These are phyloP conservation scores for Tricholoma matsutake DNA, from an alignment of 768 basidiomycete genomes.

Conservation along the genomic window DNA sequence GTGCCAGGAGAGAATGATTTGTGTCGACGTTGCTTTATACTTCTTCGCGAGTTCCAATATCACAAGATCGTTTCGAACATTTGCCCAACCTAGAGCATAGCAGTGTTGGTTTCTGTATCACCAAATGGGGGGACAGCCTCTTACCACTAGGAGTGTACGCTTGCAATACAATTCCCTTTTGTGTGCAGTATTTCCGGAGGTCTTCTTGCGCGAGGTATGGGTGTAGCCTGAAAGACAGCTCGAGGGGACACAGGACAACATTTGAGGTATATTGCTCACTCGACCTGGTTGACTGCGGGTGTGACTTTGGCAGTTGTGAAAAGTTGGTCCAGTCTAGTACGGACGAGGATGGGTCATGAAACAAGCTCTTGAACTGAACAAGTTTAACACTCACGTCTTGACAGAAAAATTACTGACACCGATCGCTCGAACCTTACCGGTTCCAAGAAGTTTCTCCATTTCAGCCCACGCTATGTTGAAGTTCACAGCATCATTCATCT, in stretches of 20 bases:
- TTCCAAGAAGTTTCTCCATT: slow-evolving; percentile 46
- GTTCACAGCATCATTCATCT: slow-evolving; percentile 26
- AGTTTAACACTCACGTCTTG: slow-evolving; percentile 42
- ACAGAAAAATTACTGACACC: slow-evolving; percentile 62
- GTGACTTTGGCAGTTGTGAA: slow-evolving; percentile 39
- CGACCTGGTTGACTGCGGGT: slow-evolving; percentile 48
- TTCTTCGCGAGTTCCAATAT: slow-evolving; percentile 45
- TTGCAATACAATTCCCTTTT: slow-evolving; percentile 46
- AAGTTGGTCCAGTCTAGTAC: slow-evolving; percentile 38
- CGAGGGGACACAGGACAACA: neutral
- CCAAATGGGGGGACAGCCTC: neutral
- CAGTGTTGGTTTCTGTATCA: neutral
- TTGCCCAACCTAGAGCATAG: slow-evolving; percentile 35
- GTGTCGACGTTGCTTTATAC: slow-evolving; percentile 42
- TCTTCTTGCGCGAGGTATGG: slow-evolving; percentile 51
- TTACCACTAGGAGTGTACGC: slow-evolving; percentile 50
- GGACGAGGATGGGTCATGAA: neutral
- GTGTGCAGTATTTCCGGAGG: slow-evolving; percentile 42
- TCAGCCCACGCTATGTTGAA: slow-evolving; percentile 48
- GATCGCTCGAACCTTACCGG: slow-evolving; percentile 47
- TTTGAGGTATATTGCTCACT: slow-evolving; percentile 25
- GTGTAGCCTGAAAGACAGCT: slow-evolving; percentile 34
- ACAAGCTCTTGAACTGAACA: too few relatives aligned
- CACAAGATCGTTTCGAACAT: slow-evolving; percentile 43
- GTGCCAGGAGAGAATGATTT: slow-evolving; percentile 53